Evolutionary conservation across 2,329 filamentous ascomycete genomes (phyloP).

Genomic region (Aphanocladium album): DNA sequence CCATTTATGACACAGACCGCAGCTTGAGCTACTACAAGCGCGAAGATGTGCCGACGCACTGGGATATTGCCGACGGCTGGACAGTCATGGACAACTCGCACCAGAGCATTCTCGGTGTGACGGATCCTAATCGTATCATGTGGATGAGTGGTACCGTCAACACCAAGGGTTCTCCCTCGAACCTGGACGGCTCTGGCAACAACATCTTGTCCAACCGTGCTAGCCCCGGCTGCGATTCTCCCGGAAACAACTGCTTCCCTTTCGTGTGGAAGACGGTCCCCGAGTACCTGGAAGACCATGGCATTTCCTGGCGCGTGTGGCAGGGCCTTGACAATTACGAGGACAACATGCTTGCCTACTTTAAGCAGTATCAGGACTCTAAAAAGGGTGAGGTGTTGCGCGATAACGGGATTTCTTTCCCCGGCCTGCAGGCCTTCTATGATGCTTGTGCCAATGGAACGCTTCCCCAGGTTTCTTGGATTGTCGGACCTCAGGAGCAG

Average conservation of each 20-base stretch:
- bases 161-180: conserved; percentile 32
- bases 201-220: conserved; percentile 42
- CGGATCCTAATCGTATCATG: conserved; percentile 41
- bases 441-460: conserved; percentile 41
- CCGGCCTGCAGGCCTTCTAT: conserved; percentile 45
- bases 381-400: conserved; percentile 32
- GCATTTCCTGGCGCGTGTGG: conserved; percentile 45
- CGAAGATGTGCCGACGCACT: conserved; percentile 48
- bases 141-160: conserved; percentile 39
- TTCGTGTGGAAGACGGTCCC: conserved; percentile 47
- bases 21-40: conserved; percentile 44
- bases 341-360: conserved; percentile 49
- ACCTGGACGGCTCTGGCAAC: conserved; percentile 33
- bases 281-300: conserved; percentile 41
- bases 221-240: conserved; percentile 30
- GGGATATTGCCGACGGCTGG: conserved; percentile 49
- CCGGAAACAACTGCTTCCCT: conserved; percentile 43
- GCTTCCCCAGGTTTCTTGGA: conserved; percentile 45
- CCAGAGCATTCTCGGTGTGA: conserved; percentile 20
- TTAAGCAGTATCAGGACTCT: conserved; percentile 43
- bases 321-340: conserved; percentile 47
- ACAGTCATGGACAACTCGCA: conserved; percentile 25
- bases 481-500: conserved; percentile 50
- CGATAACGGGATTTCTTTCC: conserved; percentile 39
- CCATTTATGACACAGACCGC: conserved; percentile 15